phyloP scores from a whole-genome alignment of 1,139 yeast species.

The Chernovozyma sophiae-reginae region DNA sequence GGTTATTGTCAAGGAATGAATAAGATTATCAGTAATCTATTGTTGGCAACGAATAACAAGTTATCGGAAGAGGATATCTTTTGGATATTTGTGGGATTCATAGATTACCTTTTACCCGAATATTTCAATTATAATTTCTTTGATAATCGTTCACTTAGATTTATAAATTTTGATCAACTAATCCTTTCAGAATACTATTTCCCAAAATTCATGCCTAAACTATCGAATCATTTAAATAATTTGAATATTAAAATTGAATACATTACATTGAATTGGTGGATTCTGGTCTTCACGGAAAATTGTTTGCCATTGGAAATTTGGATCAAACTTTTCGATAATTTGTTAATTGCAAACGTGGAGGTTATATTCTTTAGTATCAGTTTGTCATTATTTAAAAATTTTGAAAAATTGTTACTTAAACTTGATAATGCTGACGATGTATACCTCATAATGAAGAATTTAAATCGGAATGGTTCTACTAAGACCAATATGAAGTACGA shows the following conservation, averaged over 20 bases:
- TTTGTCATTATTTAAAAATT: conserved; percentile 38
- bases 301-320: conserved; percentile 51
- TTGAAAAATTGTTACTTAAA: conserved; percentile 29
- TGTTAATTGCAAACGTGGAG: conserved; percentile 21
- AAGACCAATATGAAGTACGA: conserved; percentile 12
- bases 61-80: conserved; percentile 51
- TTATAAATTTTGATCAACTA: conserved; percentile 39
- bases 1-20: conserved; percentile 69
- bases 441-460: conserved; percentile 41
- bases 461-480: conserved; percentile 17
- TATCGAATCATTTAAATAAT: conserved; percentile 31
- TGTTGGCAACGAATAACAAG: conserved; percentile 31
- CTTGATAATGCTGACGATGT: conserved; percentile 33
- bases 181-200: conserved; percentile 21
- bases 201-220: conserved; percentile 31
- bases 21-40: conserved; percentile 50
- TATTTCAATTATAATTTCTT: conserved; percentile 15
- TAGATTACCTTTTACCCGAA: conserved; percentile 49
- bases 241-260: conserved; percentile 46
- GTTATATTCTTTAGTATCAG: conserved; percentile 16
- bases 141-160: conserved; percentile 36
- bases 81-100: conserved; percentile 50
- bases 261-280: conserved; percentile 57
- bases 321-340: conserved; percentile 50
- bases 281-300: conserved; percentile 50